Conservation (phyloP, 208 protist species). For the Angomonas ambiguus region DNA sequence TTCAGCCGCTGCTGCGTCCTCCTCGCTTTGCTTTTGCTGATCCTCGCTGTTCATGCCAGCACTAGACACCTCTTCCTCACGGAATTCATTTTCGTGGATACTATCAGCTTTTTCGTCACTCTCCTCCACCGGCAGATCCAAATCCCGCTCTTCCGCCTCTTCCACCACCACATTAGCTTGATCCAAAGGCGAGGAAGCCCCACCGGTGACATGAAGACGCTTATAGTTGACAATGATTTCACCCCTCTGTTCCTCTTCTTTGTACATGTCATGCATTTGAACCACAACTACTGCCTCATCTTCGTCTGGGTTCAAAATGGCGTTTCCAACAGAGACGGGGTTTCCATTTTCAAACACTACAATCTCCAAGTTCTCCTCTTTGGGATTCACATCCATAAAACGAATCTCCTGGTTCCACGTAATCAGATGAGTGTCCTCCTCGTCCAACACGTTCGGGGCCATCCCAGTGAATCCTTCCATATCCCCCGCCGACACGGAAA, state of each 20-base stretch:
- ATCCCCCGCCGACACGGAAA: slow-evolving; percentile 60
- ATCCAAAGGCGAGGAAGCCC: background rate
- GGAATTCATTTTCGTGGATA: background rate
- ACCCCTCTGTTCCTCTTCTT: slow-evolving; percentile 30
- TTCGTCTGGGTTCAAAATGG: slow-evolving; percentile 21
- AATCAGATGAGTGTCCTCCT: slow-evolving; percentile 33
- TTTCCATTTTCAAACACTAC: slow-evolving; percentile 51
- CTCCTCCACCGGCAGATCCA: no score
- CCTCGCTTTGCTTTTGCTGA: slow-evolving; percentile 11
- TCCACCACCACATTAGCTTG: slow-evolving; percentile 16
- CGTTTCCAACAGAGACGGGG: slow-evolving; percentile 44
- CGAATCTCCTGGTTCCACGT: slow-evolving; percentile 88
- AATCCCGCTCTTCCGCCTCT: background rate
- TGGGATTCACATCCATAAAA: slow-evolving; percentile 66
- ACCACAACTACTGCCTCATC: slow-evolving; percentile 53
- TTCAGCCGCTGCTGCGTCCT: background rate
- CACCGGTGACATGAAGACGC: slow-evolving; percentile 35
- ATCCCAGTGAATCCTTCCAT: slow-evolving; percentile 70
- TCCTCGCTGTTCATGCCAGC: background rate
- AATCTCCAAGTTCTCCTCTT: slow-evolving; percentile 49
- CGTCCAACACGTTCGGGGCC: slow-evolving; percentile 45
- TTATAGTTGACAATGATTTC: slow-evolving; percentile 82
- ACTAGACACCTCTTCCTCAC: slow-evolving; percentile 12
- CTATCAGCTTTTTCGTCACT: background rate
- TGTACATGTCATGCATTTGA: slow-evolving; percentile 53